Conservation (phyloP, 108 stramenopile genomes). For the Conticribra guillardii region DNA sequence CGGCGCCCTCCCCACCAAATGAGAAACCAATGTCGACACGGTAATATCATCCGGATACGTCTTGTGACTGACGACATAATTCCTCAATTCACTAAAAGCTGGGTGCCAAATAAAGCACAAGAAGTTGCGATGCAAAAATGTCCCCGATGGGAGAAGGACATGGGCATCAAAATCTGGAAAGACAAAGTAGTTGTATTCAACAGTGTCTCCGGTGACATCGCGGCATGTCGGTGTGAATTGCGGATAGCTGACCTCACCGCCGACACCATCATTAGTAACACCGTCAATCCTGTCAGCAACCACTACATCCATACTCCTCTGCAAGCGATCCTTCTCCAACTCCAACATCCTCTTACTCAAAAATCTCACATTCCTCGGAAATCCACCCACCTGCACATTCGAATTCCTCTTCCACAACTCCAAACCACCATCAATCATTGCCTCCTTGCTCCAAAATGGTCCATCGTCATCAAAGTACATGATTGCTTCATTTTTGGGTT, state of each 20-base stretch:
- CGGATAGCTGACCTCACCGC: slow-evolving; percentile 42
- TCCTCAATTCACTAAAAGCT: slow-evolving; percentile 76
- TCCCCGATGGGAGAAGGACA: slow-evolving; percentile 52
- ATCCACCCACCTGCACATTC: slow-evolving; percentile 84
- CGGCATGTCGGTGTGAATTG: slow-evolving; percentile 74
- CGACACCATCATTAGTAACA: slow-evolving; percentile 24
- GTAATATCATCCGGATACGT: slow-evolving; percentile 89
- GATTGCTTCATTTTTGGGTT: slow-evolving; percentile 80
- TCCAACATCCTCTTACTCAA: slow-evolving; percentile 49
- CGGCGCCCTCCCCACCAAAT: slow-evolving; percentile 78
- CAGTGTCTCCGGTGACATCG: slow-evolving; percentile 58
- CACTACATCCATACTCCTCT: slow-evolving; percentile 39
- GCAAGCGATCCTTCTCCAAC: slow-evolving; percentile 47
- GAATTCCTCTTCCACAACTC: slow-evolving; percentile 91
- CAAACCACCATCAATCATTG: slow-evolving; percentile 68
- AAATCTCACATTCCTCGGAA: slow-evolving; percentile 72
- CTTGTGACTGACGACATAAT: slow-evolving; percentile 73
- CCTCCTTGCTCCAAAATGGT: slow-evolving; percentile 76
- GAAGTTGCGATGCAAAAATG: slow-evolving; percentile 72
- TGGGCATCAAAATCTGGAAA: slow-evolving; percentile 77
- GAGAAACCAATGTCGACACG: slow-evolving; percentile 80
- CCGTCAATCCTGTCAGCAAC: slow-evolving; percentile 19
- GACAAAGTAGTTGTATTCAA: slow-evolving; percentile 76
- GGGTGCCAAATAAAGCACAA: slow-evolving; percentile 90
- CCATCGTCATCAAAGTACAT: slow-evolving; percentile 93